Base-by-base conservation (phyloP, 2,329 filamentous ascomycete species). In the Aspergillus brunneoviolaceus region DNA sequence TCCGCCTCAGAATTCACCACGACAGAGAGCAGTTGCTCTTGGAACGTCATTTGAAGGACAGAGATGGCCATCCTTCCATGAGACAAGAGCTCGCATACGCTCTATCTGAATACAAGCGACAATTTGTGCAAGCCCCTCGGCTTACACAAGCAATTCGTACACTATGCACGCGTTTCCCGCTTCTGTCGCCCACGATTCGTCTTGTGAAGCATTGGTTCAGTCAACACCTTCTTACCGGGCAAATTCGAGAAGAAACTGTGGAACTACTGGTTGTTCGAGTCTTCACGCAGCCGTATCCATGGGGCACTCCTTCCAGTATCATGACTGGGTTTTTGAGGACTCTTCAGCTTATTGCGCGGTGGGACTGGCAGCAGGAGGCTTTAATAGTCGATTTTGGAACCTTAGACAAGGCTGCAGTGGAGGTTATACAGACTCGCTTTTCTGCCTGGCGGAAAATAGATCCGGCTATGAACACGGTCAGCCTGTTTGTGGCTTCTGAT, bases 191-290 rank as follows among this genome's bases (percentile, higher is more conserved):
- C 2, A 89, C 92, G 0, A 91, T 97, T 63, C 87, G 94, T 19
- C 81, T 98, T 2, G 83, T 90, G 49, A 98, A 98, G 79, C 85
- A 87, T 70, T 99, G 95, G 95, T 95, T 96, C 75, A 84, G 86
- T 64, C 84, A 85, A 2, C 95, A 99, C 74, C 88, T 96, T 66
- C 85, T 99, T 9, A 81, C 85, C 4, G 83, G 83, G 14, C 90
- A 97, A 73, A 82, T 98, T 66, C 82, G 84, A 31, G 87, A 91
- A 35, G 92, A 96, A 72, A 80, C 96, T 50, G 84, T 97, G 61
- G 95, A 99, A 77, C 84, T 99, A 16, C 79, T 97, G 52, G 90
- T 88, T 12, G 83, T 90, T 2, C 87, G 88, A 55, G 86, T 87
- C 16, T 99, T 98, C 78, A 80, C 95, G 9, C 86, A 89, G 52